A percentile compares a stretch with the other conserved stretches of the same genome.
phyloP scores from a whole-genome alignment of 148 eudicot species.

The Fagopyrum homotropicum region DNA sequence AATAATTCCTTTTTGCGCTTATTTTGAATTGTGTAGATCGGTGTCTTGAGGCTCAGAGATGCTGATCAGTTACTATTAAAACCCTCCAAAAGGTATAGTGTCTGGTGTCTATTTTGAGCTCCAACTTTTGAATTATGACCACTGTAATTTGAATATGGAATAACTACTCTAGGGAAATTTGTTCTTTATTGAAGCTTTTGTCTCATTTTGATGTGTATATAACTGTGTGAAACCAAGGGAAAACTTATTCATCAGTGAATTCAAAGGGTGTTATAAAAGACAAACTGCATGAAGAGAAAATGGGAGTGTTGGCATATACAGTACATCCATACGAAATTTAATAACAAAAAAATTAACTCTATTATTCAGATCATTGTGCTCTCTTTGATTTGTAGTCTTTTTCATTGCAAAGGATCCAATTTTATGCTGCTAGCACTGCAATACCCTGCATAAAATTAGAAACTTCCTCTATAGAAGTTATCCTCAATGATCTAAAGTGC shows the following conservation, averaged over 20 bases:
- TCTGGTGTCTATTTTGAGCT: not conserved
- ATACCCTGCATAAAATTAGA: not conserved
- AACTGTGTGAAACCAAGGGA: not conserved
- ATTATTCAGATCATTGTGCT: no score
- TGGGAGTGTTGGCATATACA: not conserved
- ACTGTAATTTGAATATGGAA: not conserved
- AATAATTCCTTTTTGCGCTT: not conserved
- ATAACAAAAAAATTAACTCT: not conserved
- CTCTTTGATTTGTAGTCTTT: not conserved
- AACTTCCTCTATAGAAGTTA: not conserved
- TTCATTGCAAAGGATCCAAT: no score
- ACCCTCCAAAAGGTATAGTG: not conserved
- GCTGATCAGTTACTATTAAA: not conserved
- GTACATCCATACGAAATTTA: not conserved
- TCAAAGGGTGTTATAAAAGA: not conserved
- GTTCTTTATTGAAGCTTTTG: not conserved
- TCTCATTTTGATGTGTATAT: not conserved
- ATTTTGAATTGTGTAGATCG: not conserved
- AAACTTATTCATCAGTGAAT: not conserved
- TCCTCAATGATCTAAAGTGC: not conserved
- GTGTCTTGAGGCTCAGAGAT: not conserved
- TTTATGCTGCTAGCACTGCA: no score
- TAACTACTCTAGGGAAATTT: not conserved
- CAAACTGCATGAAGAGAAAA: not conserved
- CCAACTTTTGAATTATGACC: not conserved